Evolutionary conservation across 768 basidiomycete genomes (phyloP), one percentile per base, ranked within the genome.

Genomic region (Guyanaporus albipodus): DNA sequence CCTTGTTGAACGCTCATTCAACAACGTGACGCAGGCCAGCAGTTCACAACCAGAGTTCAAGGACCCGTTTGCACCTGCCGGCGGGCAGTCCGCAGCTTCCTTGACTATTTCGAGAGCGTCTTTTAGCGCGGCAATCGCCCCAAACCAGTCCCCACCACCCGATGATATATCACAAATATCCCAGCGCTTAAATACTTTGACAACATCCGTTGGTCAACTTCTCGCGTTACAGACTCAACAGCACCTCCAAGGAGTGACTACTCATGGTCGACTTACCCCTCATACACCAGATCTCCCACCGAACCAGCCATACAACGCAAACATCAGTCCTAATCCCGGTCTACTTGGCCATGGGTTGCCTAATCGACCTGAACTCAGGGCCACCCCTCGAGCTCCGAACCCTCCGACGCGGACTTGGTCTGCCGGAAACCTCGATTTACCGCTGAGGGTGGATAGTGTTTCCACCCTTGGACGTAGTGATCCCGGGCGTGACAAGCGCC

Each of bases 341-440:
- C 54, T 77, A 32, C 67, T 85, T 15, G 76, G 79, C 1, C 82
- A 86, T 57, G 79, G 80, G 28, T 55, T 85, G 32, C 78, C 85
- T 23, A 78, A 73, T 56, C 78, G 87, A 23, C 76, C 80, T 23
- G 87, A 89, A 57, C 55, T 83, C 33, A 73, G 87, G 42, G 64
- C 78, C 28, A 66, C 72, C 34, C 69, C 77, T 34, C 82, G 89
- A 44, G 72, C 78, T 15, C 79, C 86, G 26, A 85, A 82, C 50
- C 75, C 82, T 23, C 86, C 86, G 7, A 76, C 83, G 69, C 79
- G 90, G 34, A 89, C 87, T 18, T 92, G 89, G 89, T 90, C 90
- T 45, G 80, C 85, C 31, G 88, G 89, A 28, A 85, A 76, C 35
- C 70, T 91, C 14, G 89, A 92, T 56, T 67, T 91, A 45, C 83